Conservation (phyloP, 352 stramenopile genomes). For the Globisporangium paddicum region DNA sequence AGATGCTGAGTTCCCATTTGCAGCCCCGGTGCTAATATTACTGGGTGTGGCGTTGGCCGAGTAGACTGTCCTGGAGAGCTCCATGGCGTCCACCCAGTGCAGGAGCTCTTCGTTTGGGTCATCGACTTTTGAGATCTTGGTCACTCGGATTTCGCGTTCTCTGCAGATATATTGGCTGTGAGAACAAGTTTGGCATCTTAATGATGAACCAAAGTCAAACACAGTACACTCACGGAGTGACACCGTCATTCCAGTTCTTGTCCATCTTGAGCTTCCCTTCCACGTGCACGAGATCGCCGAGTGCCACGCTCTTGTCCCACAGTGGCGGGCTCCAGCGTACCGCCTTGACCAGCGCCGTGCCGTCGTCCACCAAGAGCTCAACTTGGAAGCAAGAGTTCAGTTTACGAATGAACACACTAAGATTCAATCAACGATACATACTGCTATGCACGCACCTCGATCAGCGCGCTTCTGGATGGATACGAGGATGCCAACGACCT, state of each 20-base stretch:
- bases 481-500: constrained; percentile 54
- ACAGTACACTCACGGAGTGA: constrained; percentile 12
- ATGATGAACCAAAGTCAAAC: not conserved
- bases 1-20: not conserved
- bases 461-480: constrained; percentile 48
- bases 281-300: constrained; percentile 72
- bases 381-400: too few species aligned
- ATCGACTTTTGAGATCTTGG: constrained; percentile 36
- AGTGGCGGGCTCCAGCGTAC: constrained; percentile 36
- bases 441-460: constrained; percentile 36
- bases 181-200: not conserved
- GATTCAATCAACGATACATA: not conserved
- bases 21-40: not conserved
- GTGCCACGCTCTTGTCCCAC: constrained; percentile 14
- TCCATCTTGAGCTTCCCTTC: constrained; percentile 71
- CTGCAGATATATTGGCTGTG: constrained; percentile 7
- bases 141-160: constrained; percentile 50
- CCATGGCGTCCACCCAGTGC: constrained; percentile 54
- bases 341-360: constrained; percentile 52
- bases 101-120: constrained; percentile 78
- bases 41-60: constrained; percentile 1
- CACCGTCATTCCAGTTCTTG: constrained; percentile 29
- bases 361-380: constrained; percentile 72
- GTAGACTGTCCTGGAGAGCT: constrained; percentile 44
- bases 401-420: not conserved